A percentile compares a stretch with the other conserved stretches of the same genome.
These are phyloP conservation scores for Hanseniaspora guilliermondii DNA, from an alignment of 805 yeast species.

Conservation along the genomic window DNA sequence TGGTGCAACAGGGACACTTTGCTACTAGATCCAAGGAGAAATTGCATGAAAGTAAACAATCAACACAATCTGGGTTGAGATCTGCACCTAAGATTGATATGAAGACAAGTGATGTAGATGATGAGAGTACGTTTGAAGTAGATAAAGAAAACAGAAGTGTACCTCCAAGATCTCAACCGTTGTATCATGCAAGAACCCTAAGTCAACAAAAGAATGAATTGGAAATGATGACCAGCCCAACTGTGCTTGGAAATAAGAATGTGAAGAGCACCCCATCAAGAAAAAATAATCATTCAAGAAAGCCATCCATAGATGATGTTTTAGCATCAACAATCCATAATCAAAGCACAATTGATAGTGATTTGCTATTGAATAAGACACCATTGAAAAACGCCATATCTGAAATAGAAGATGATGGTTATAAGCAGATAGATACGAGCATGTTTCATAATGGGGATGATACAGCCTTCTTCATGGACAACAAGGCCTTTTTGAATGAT, in stretches of 20 bases:
- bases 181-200: constrained; percentile 5
- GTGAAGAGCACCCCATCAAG: constrained; percentile 6
- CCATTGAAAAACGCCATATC: constrained; percentile 20
- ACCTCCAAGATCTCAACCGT: not conserved
- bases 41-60: not conserved
- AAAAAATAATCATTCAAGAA: constrained; percentile 9
- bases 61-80: not conserved
- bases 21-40: not conserved
- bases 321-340: constrained; percentile 18
- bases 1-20: constrained; percentile 9
- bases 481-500: not conserved
- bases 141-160: not conserved
- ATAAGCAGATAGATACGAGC: not conserved
- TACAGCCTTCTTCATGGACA: not conserved
- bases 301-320: constrained; percentile 21
- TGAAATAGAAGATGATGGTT: not conserved
- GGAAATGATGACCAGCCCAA: not conserved
- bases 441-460: not conserved
- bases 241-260: constrained; percentile 2
- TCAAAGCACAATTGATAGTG: constrained; percentile 4
- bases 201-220: constrained; percentile 8
- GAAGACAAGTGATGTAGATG: not conserved
- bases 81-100: not conserved
- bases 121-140: not conserved
- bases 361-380: constrained; percentile 18